These are phyloP conservation scores for Viridothelium virens DNA, from an alignment of 495 filamentous ascomycete genomes.

Conservation along the genomic window DNA sequence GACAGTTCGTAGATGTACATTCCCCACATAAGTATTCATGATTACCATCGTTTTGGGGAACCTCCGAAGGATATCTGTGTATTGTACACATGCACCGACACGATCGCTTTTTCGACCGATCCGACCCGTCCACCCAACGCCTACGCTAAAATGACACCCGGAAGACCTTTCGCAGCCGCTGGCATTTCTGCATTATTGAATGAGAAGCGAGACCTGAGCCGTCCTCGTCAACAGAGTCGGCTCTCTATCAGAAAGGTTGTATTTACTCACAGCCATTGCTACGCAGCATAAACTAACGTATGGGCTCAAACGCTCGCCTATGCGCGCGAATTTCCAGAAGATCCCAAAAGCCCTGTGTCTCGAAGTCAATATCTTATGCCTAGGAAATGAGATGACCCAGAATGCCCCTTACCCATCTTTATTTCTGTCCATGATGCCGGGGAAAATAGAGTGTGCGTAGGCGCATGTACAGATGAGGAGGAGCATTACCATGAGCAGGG, in stretches of 20 bases:
- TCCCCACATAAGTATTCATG: background rate
- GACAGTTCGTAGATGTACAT: background rate
- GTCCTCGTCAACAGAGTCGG: background rate
- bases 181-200: background rate
- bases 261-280: constrained; percentile 75
- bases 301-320: constrained; percentile 89
- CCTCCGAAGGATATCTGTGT: background rate
- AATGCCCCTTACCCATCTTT: constrained; percentile 62
- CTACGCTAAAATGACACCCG: constrained; percentile 7
- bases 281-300: constrained; percentile 95
- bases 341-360: constrained; percentile 64
- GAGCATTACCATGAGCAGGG: constrained; percentile 83
- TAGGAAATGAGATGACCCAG: background rate
- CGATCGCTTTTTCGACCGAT: background rate
- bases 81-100: background rate
- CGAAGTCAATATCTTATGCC: constrained; percentile 14
- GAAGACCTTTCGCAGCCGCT: background rate
- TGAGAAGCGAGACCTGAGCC: background rate
- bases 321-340: constrained; percentile 93
- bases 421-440: constrained; percentile 86
- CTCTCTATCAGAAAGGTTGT: background rate
- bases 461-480: constrained; percentile 92
- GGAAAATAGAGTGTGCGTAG: constrained; percentile 84
- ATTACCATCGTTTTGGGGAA: background rate
- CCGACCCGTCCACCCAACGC: background rate